Percentiles rank a stretch among this genome's conserved stretches.
Conservation (phyloP, 2,329 filamentous ascomycete genomes). For the Fusarium annulatum region DNA sequence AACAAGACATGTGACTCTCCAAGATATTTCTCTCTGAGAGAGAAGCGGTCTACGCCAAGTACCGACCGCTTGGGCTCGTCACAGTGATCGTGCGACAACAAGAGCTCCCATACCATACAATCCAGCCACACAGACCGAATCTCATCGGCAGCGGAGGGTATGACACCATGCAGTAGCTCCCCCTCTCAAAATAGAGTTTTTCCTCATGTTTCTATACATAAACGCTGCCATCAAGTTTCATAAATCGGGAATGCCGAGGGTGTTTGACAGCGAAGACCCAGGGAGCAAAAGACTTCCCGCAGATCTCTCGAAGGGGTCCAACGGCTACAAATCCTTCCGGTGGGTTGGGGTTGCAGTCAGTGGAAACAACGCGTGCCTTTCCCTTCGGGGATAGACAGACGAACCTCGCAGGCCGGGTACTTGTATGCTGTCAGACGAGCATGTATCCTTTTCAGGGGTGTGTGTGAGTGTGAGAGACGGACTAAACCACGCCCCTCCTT, state of each 20-base stretch:
- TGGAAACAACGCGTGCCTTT: neutral
- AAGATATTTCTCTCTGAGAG: neutral
- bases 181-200: neutral
- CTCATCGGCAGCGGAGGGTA: neutral
- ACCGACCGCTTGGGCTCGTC: neutral
- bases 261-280: neutral
- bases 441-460: slow-evolving; percentile 27
- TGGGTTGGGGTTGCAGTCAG: slow-evolving; percentile 43
- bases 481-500: slow-evolving; percentile 16
- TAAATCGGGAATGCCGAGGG: slow-evolving; percentile 21
- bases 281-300: neutral
- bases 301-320: neutral
- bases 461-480: neutral
- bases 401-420: slow-evolving; percentile 23
- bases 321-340: slow-evolving; percentile 5
- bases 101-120: neutral
- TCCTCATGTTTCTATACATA: neutral
- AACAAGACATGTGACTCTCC: slow-evolving; percentile 12
- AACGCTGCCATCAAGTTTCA: slow-evolving; percentile 7
- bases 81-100: neutral
- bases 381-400: neutral
- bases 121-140: neutral
- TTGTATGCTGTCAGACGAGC: slow-evolving; percentile 30
- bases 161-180: neutral
- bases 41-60: slow-evolving; percentile 4